These are phyloP conservation scores for Penicillium sp. DNA, from an alignment of 2,329 filamentous ascomycete genomes.

Conservation along the genomic window DNA sequence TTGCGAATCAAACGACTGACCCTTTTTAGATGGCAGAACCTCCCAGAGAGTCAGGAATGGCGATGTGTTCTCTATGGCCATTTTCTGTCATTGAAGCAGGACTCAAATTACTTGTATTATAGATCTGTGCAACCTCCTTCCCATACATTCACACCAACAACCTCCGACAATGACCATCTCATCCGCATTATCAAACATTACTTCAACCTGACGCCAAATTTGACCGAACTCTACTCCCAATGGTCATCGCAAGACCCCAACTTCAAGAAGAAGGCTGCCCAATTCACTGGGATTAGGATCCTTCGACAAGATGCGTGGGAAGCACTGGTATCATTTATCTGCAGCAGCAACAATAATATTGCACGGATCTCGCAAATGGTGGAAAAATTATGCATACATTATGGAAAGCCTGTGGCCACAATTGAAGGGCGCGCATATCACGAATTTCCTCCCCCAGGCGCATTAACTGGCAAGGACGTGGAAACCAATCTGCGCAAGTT, in stretches of 20 bases:
- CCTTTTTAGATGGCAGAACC: constrained; percentile 72
- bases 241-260: constrained; percentile 86
- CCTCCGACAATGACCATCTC: constrained; percentile 60
- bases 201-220: constrained; percentile 77
- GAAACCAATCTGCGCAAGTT: constrained; percentile 76
- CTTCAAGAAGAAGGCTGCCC: constrained; percentile 80
- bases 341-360: constrained; percentile 99
- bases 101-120: constrained; percentile 75
- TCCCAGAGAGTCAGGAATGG: constrained; percentile 73
- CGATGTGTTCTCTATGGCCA: constrained; percentile 83
- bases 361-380: constrained; percentile 94
- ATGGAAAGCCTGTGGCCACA: constrained; percentile 72
- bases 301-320: constrained; percentile 96
- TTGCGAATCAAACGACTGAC: constrained; percentile 1
- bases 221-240: constrained; percentile 73
- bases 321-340: constrained; percentile 89
- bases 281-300: constrained; percentile 88
- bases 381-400: constrained; percentile 82
- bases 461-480: constrained; percentile 70
- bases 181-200: constrained; percentile 75
- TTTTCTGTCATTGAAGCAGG: constrained; percentile 81
- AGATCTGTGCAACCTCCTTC: constrained; percentile 44
- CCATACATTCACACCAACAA: constrained; percentile 34
- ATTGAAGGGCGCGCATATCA: constrained; percentile 72
- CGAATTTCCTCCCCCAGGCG: constrained; percentile 77